phyloP scores from a whole-genome alignment of 768 basidiomycete genomes.

The Kondoa malvinella region DNA sequence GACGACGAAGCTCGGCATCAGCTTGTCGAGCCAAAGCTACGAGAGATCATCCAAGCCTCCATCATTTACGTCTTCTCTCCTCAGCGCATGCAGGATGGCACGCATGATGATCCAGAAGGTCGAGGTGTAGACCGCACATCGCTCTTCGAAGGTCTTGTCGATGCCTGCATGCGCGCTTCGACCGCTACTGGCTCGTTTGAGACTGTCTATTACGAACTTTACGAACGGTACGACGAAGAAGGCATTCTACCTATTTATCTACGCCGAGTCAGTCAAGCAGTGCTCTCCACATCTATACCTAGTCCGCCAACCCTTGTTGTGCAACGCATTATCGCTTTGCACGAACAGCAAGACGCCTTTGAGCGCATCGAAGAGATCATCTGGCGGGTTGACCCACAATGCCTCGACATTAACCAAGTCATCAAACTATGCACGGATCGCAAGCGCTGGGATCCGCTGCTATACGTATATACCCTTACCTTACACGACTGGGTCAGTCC shows the following conservation, averaged over 20 bases:
- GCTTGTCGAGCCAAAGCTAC: conserved; percentile 57
- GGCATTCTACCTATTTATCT: conserved; percentile 77
- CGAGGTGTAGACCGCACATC: conserved; percentile 81
- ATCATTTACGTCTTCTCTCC: conserved; percentile 81
- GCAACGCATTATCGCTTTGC: conserved; percentile 60
- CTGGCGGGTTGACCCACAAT: conserved; percentile 85
- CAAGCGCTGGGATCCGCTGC: conserved; percentile 76
- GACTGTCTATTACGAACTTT: conserved; percentile 83
- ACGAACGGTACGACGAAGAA: conserved; percentile 66
- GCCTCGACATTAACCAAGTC: conserved; percentile 83
- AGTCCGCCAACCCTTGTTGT: conserved; percentile 72
- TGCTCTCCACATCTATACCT: conserved; percentile 55
- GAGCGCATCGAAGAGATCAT: conserved; percentile 74
- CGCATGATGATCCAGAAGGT: conserved; percentile 61
- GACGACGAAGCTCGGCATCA: conserved; percentile 42
- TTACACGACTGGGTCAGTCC: conserved; percentile 77
- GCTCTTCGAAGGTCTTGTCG: conserved; percentile 74
- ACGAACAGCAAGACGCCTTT: conserved; percentile 52
- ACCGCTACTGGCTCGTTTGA: conserved; percentile 62
- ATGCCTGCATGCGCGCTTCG: conserved; percentile 58
- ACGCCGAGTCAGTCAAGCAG: conserved; percentile 58
- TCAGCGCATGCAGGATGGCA: conserved; percentile 77
- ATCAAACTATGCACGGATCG: conserved; percentile 68
- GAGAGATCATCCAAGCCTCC: conserved; percentile 72
- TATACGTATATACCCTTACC: conserved; percentile 81